Evolutionary conservation across 371 early-diverging fungal species (phyloP), one percentile per base, ranked within the genome.

Genomic region (Astathelohania contejeani): DNA sequence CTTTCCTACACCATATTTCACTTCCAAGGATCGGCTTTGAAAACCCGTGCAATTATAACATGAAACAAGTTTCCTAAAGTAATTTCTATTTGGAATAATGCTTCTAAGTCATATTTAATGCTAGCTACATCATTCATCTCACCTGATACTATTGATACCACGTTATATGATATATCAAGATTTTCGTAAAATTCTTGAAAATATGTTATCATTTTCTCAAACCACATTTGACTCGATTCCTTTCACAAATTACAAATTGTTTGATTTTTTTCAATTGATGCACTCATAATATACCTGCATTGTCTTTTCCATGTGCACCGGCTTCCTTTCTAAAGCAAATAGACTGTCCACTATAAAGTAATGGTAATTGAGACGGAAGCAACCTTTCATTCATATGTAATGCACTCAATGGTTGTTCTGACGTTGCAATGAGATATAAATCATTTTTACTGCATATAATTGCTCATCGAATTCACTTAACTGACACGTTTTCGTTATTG

Each of bases 221-320:
- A 90, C 86, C 86, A 84, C 62, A 85, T 88, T 86, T 90, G 87
- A 32, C 85, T 78, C 91, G 88, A 58, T 88, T 90, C 32, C 95
- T 93, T 56, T 86, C 84, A 22, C 88, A 84, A 67, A 98, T 73
- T 35, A 88, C 84, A 76, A 98, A 95, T 78, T 97, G 97, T 78
- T 98, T 97, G 53, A 98, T 79, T 82, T 98, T 98, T 76, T 98
- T 96, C 73, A 98, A 98, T 79, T 98, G 99, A 74, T 98, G 99
- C 39, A 98, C 91, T 59, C 99, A 82, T 83, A 96, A 98, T 60
- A 96, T 84, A 56, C 98, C 98, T 88, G 88, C 84, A 55, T 90
- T 93, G 74, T 96, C 97, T 67, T 90, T 86, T 60, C 98, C 98
- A 69, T 90, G 90, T 1, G 95, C 88, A 58, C 98, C 98, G 29